Conservation (phyloP, 1,139 yeast genomes). For the Geotrichum klebahnii region DNA sequence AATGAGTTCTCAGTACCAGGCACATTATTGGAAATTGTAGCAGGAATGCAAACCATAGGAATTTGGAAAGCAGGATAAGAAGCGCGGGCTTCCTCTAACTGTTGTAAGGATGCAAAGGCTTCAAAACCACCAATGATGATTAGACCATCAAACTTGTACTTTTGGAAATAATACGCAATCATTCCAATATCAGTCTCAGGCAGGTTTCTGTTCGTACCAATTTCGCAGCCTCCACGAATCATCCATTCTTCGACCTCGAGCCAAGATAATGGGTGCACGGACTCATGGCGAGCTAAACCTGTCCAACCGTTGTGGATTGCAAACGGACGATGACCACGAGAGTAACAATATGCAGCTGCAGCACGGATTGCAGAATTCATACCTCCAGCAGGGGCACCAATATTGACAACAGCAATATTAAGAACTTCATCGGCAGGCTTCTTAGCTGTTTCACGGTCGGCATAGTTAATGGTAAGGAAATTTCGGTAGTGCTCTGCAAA, state of each 20-base stretch:
- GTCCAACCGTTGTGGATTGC: constrained; percentile 90
- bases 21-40: constrained; percentile 94
- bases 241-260: constrained; percentile 87
- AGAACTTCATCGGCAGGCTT: constrained; percentile 45
- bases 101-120: constrained; percentile 78
- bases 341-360: constrained; percentile 83
- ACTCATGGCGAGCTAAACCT: constrained; percentile 81
- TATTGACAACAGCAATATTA: constrained; percentile 75
- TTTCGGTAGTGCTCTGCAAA: constrained; percentile 75
- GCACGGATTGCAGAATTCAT: constrained; percentile 91
- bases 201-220: constrained; percentile 86
- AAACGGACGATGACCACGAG: constrained; percentile 81
- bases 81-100: constrained; percentile 65
- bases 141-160: constrained; percentile 77
- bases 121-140: constrained; percentile 94
- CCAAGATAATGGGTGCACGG: constrained; percentile 74
- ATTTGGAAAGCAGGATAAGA: constrained; percentile 86
- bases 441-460: constrained; percentile 57
- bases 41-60: constrained; percentile 90
- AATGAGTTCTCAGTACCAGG: constrained; percentile 95
- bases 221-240: constrained; percentile 86
- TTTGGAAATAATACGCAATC: constrained; percentile 86
- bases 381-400: constrained; percentile 97
- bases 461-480: constrained; percentile 63
- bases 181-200: constrained; percentile 81